These are phyloP conservation scores for Inonotus hispidus DNA, from an alignment of 1,284 basidiomycete species.

Conservation along the genomic window DNA sequence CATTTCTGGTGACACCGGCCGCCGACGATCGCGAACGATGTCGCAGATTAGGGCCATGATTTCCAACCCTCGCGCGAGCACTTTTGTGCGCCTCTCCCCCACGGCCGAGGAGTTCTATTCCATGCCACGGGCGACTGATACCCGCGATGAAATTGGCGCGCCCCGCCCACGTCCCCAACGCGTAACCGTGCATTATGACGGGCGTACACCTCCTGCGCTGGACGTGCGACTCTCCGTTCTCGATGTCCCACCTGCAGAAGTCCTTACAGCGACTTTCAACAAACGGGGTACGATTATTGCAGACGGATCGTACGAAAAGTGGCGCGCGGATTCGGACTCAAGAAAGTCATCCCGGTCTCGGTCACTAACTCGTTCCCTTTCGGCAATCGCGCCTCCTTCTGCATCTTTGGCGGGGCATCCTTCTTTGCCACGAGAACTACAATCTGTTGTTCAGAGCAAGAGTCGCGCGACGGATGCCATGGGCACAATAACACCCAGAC, in stretches of 20 bases:
- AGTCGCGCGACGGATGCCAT: neutral
- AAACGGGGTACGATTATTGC: conserved; percentile 18
- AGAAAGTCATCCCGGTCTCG: neutral
- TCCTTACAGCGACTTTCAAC: conserved; percentile 30
- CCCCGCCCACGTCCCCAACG: conserved; percentile 29
- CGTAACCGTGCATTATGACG: conserved; percentile 50
- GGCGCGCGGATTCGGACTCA: neutral
- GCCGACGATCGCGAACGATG: conserved; percentile 8
- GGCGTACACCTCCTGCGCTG: conserved; percentile 49
- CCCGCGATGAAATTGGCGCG: neutral
- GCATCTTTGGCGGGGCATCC: neutral
- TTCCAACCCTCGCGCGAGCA: conserved; percentile 48
- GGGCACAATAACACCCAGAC: neutral
- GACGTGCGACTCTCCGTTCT: conserved; percentile 57
- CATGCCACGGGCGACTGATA: conserved; percentile 22
- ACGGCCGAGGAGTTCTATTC: conserved; percentile 32
- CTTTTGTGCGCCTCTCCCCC: conserved; percentile 48
- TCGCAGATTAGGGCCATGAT: conserved; percentile 38
- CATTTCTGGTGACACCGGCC: conserved; percentile 1
- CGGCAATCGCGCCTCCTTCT: conserved; percentile 6
- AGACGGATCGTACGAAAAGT: neutral
- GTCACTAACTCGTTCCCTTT: conserved; percentile 10
- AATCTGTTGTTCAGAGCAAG: neutral
- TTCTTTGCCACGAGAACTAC: conserved; percentile 1
- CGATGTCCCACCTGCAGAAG: conserved; percentile 37